Conservation (phyloP, 2,329 filamentous ascomycete genomes). For the Neoarthrinium moseri region DNA sequence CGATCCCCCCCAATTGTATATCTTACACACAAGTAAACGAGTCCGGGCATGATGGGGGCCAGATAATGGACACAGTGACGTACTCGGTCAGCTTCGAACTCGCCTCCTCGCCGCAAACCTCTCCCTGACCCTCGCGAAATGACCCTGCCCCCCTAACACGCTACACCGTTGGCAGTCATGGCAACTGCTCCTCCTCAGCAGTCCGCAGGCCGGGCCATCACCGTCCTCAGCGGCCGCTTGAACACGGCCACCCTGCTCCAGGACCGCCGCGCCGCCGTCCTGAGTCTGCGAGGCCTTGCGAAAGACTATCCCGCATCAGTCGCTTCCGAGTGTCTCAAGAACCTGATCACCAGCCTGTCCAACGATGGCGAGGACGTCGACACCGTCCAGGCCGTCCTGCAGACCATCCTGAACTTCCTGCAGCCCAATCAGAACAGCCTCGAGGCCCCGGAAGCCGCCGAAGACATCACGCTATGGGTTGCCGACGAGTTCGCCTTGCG, state of each 20-base stretch:
- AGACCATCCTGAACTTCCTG: constrained; percentile 94
- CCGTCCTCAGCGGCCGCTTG: constrained; percentile 81
- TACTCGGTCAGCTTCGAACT: neutral
- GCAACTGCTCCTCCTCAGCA: constrained; percentile 84
- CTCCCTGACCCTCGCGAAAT: constrained; percentile 19
- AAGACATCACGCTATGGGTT: constrained; percentile 93
- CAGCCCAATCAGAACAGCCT: constrained; percentile 69
- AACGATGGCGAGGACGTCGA: constrained; percentile 94
- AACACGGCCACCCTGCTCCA: constrained; percentile 89
- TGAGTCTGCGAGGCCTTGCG: constrained; percentile 90
- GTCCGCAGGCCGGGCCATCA: constrained; percentile 92
- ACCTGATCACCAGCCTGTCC: constrained; percentile 78
- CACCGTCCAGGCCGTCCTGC: constrained; percentile 90
- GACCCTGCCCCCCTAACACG: constrained; percentile 21
- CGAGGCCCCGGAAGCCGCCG: constrained; percentile 93
- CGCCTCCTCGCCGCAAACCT: no score
- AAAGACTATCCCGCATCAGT: constrained; percentile 96
- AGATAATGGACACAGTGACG: no score
- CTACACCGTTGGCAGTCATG: constrained; percentile 62
- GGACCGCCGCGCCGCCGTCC: constrained; percentile 88
- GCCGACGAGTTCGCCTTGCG: constrained; percentile 97
- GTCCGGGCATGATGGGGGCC: no score
- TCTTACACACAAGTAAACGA: no score
- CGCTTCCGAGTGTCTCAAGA: constrained; percentile 85
- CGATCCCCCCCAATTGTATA: no score